Conservation (phyloP, 768 basidiomycete genomes). For the Suillus ampliporus region DNA sequence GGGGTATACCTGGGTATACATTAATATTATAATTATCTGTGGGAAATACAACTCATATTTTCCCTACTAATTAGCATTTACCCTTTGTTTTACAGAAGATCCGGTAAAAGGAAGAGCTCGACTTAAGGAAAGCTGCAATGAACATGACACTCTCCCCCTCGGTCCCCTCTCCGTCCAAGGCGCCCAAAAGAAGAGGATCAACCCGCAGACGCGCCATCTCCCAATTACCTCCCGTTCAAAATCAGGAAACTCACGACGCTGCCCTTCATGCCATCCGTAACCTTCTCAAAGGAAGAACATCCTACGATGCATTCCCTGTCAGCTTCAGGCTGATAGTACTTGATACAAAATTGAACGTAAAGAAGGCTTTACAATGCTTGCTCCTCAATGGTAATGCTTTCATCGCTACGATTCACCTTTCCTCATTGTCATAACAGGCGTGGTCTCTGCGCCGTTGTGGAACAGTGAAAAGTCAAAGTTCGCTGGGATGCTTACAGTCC, state of each 20-base stretch:
- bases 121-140: constrained; percentile 38
- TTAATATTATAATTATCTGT: constrained; percentile 4
- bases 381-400: constrained; percentile 69
- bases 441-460: constrained; percentile 98
- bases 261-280: constrained; percentile 74
- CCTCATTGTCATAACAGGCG: constrained; percentile 56
- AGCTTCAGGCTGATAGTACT: constrained; percentile 96
- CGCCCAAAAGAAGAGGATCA: constrained; percentile 59
- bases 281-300: constrained; percentile 84
- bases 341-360: constrained; percentile 94
- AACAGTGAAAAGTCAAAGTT: constrained; percentile 93
- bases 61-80: constrained; percentile 4
- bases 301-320: constrained; percentile 98
- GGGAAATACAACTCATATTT: constrained; percentile 15
- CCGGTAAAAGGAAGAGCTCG: constrained; percentile 5
- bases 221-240: constrained; percentile 57
- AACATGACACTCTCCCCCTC: constrained; percentile 55
- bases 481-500: constrained; percentile 98
- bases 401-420: background rate
- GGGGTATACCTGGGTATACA: background rate
- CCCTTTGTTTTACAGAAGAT: background rate
- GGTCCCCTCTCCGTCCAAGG: constrained; percentile 51
- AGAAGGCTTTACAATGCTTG: constrained; percentile 90
- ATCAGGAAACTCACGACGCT: constrained; percentile 68
- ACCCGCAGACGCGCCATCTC: constrained; percentile 62